Conservation (phyloP, 805 yeast species). For the Lipomyces chichibuensis region DNA sequence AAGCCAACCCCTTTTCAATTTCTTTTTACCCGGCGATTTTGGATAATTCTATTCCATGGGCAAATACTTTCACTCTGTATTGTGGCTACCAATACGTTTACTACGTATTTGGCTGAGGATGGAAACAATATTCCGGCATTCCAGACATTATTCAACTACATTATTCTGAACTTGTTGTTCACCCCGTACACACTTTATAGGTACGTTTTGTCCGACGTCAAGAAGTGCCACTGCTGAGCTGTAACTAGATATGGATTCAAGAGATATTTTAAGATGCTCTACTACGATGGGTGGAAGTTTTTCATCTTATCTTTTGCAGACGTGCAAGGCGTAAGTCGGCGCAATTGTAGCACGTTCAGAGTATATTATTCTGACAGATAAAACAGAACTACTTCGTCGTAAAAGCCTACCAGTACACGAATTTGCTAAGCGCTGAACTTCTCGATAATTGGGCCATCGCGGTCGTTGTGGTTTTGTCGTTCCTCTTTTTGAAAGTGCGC, state of each 20-base stretch:
- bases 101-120: constrained; percentile 47
- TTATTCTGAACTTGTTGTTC: constrained; percentile 46
- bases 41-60: constrained; percentile 49
- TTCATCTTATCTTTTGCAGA: constrained; percentile 51
- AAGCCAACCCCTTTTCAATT: constrained; percentile 35
- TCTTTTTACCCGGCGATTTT: constrained; percentile 45
- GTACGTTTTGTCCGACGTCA: not conserved
- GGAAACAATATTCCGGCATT: constrained; percentile 51
- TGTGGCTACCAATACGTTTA: constrained; percentile 51
- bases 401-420: constrained; percentile 51
- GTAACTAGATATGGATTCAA: constrained; percentile 43
- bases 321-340: constrained; percentile 46
- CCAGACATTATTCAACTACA: constrained; percentile 50
- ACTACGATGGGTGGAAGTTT: constrained; percentile 50
- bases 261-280: constrained; percentile 42
- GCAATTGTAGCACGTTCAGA: not conserved
- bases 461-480: constrained; percentile 50
- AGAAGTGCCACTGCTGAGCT: not conserved
- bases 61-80: constrained; percentile 49
- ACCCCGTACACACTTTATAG: constrained; percentile 48
- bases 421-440: constrained; percentile 49
- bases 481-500: constrained; percentile 49
- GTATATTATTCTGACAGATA: not conserved
- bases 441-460: constrained; percentile 53
- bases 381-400: constrained; percentile 49